Conservation (phyloP, 352 stramenopile species). For the Globisporangium cylindrosporum region DNA sequence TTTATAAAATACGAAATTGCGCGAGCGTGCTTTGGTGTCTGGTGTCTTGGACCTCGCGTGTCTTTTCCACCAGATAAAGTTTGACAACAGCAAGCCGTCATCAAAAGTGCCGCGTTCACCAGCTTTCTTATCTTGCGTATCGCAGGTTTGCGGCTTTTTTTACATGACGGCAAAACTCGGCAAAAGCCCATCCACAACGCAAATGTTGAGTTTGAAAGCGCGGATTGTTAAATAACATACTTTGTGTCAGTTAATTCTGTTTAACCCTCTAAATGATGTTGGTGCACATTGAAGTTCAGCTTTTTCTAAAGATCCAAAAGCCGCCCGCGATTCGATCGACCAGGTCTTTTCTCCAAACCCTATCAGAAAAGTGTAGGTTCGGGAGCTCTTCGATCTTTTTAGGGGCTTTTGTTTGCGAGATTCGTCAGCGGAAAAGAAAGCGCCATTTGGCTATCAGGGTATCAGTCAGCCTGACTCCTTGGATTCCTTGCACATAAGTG, state of each 20-base stretch:
- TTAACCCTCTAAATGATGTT: background rate
- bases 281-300: background rate
- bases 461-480: too few species aligned
- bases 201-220: background rate
- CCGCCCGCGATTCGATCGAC: background rate
- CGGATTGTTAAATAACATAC: background rate
- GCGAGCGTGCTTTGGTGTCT: background rate
- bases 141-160: background rate
- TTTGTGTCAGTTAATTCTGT: background rate
- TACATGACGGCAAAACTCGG: background rate
- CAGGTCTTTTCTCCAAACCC: background rate
- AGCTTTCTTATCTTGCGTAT: conserved; percentile 5
- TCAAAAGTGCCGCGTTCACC: background rate
- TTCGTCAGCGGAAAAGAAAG: background rate
- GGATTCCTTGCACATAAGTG: too few species aligned
- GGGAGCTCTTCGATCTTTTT: background rate
- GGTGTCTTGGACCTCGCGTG: background rate
- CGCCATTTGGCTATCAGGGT: too few species aligned
- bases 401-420: background rate
- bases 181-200: background rate
- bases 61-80: background rate
- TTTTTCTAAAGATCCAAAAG: background rate
- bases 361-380: background rate
- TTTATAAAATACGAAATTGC: background rate
- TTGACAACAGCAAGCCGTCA: background rate